phyloP scores from a whole-genome alignment of 495 filamentous ascomycete genomes.

The Aspergillus heteromorphus region DNA sequence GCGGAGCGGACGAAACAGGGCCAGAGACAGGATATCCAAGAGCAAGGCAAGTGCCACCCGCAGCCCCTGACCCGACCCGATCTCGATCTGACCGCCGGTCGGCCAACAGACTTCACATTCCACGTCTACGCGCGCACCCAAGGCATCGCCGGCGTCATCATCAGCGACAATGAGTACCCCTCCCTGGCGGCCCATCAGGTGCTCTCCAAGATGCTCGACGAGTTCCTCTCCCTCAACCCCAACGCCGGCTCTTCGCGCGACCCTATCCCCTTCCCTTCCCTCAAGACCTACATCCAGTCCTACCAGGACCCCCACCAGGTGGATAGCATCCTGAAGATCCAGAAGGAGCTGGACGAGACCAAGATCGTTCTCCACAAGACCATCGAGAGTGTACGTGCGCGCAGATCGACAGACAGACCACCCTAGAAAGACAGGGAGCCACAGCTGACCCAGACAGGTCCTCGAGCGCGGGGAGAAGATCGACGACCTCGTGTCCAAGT shows the following conservation, averaged over 20 bases:
- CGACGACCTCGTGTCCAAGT: slow-evolving; percentile 82
- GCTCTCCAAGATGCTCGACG: slow-evolving; percentile 85
- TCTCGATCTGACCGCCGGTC: slow-evolving; percentile 45
- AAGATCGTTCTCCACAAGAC: slow-evolving; percentile 97
- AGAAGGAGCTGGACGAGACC: slow-evolving; percentile 94
- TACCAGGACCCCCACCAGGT: slow-evolving; percentile 88
- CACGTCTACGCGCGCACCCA: slow-evolving; percentile 87
- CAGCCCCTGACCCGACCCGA: background rate
- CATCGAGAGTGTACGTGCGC: slow-evolving; percentile 22
- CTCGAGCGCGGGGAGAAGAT: slow-evolving; percentile 85
- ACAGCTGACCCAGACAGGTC: slow-evolving; percentile 41
- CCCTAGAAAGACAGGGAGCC: too few relatives aligned
- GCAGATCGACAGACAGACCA: too few relatives aligned
- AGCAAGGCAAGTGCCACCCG: slow-evolving; percentile 63
- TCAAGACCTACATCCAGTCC: slow-evolving; percentile 76
- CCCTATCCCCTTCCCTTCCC: slow-evolving; percentile 54
- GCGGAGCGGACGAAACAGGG: slow-evolving; percentile 83
- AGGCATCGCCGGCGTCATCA: slow-evolving; percentile 82
- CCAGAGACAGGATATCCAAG: slow-evolving; percentile 84
- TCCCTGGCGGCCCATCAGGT: slow-evolving; percentile 88
- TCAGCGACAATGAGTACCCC: slow-evolving; percentile 87
- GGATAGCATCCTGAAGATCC: slow-evolving; percentile 89
- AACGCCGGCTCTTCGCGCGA: slow-evolving; percentile 38
- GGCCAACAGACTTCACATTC: slow-evolving; percentile 47
- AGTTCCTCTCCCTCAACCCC: slow-evolving; percentile 81